Evolutionary conservation across 208 protist species (phyloP).

Genomic region (Leishmania martiniquensis): DNA sequence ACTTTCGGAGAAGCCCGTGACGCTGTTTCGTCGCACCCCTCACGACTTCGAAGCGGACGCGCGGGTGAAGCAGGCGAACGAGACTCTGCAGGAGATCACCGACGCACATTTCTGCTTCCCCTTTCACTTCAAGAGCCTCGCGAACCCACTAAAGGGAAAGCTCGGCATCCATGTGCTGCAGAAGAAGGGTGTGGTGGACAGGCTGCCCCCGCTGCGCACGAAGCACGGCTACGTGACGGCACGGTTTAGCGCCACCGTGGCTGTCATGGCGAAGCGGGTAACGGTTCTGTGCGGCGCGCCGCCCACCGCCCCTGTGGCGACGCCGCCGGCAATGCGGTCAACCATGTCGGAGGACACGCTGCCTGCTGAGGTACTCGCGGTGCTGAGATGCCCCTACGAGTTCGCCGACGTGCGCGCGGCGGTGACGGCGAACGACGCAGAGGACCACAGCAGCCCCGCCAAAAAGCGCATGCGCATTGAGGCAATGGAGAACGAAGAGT

Average conservation of each 20-base stretch:
- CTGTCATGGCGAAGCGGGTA: constrained; percentile 67
- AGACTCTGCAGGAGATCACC: constrained; percentile 65
- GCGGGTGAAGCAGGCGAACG: constrained; percentile 61
- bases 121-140: constrained; percentile 73
- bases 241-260: constrained; percentile 84
- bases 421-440: constrained; percentile 23
- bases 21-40: constrained; percentile 72
- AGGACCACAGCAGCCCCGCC: constrained; percentile 27
- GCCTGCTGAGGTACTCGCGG: constrained; percentile 39
- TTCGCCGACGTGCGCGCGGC: constrained; percentile 39
- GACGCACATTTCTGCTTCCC: constrained; percentile 80
- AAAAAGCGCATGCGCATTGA: constrained; percentile 35
- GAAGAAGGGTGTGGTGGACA: constrained; percentile 69
- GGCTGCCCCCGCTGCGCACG: constrained; percentile 52
- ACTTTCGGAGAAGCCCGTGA: constrained; percentile 45
- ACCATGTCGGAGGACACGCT: constrained; percentile 41
- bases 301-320: constrained; percentile 33
- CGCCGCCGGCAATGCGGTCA: constrained; percentile 31
- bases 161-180: constrained; percentile 72
- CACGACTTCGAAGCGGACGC: constrained; percentile 61
- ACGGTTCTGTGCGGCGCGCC: constrained; percentile 82
- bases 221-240: constrained; percentile 68
- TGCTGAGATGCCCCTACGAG: constrained; percentile 47
- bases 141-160: constrained; percentile 62
- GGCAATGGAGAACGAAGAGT: constrained; percentile 38